A percentile compares a stretch with the other conserved stretches of the same genome.
These are phyloP conservation scores for Diplodia sapinea DNA, from an alignment of 2,329 filamentous ascomycete species.

Conservation along the genomic window DNA sequence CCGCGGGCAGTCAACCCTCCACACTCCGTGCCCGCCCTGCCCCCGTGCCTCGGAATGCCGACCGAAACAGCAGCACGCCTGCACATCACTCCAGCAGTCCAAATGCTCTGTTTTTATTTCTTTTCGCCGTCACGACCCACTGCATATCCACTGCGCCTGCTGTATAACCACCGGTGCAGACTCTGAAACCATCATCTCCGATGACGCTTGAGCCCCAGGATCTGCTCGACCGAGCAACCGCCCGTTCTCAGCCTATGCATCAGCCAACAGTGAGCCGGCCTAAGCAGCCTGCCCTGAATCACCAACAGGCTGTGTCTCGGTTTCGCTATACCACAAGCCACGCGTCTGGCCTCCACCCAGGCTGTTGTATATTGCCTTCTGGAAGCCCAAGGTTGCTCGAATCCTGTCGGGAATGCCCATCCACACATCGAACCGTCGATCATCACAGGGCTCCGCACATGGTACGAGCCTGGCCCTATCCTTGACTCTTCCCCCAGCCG, in stretches of 20 bases:
- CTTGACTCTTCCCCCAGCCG: constrained; percentile 6
- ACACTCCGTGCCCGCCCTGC: not conserved
- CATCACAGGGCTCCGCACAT: constrained; percentile 1
- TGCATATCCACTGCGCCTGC: constrained; percentile 26
- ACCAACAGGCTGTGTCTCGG: constrained; percentile 28
- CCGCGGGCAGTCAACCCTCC: not conserved
- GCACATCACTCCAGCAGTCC: not conserved
- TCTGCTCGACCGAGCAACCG: constrained; percentile 5
- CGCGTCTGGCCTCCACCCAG: not conserved
- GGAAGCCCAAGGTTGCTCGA: not conserved
- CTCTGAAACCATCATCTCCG: constrained; percentile 31
- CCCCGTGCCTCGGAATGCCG: not conserved
- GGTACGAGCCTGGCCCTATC: constrained; percentile 14
- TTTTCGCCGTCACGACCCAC: constrained; percentile 26
- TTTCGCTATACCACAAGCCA: not conserved
- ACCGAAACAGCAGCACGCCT: constrained; percentile 1
- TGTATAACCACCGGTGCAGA: constrained; percentile 24
- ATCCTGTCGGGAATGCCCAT: constrained; percentile 6
- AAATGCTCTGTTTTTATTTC: not conserved
- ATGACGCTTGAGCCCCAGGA: constrained; percentile 19
- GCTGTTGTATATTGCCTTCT: not conserved
- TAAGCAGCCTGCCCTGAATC: not conserved
- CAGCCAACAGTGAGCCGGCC: not conserved
- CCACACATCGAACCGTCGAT: constrained; percentile 9
- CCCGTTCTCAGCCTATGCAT: not conserved